phyloP scores from a whole-genome alignment of 805 yeast species.

The Zygoascus flipseniorum region DNA sequence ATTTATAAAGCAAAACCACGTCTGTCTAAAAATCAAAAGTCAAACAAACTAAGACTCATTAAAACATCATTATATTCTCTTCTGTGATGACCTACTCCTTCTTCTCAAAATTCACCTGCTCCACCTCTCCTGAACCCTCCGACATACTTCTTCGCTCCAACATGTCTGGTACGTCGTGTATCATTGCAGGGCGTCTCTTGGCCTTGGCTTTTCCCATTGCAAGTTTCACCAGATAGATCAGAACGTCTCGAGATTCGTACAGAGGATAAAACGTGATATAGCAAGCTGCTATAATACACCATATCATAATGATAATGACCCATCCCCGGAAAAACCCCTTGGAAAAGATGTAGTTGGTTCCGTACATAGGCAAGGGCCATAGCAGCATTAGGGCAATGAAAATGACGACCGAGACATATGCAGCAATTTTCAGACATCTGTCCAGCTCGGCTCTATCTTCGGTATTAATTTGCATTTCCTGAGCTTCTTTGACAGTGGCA shows the following conservation, averaged over 20 bases:
- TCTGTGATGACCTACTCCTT: not conserved
- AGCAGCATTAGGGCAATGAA: constrained; percentile 11
- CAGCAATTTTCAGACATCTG: constrained; percentile 6
- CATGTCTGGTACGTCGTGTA: not conserved
- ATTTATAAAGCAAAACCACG: too few species aligned
- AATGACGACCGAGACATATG: constrained; percentile 1
- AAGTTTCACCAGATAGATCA: constrained; percentile 4
- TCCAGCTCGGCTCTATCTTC: constrained; percentile 3
- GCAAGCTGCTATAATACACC: constrained; percentile 5
- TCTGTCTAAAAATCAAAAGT: not conserved
- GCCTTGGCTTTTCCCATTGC: constrained; percentile 10
- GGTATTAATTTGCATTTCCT: not conserved
- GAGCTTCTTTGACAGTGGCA: constrained; percentile 5
- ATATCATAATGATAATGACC: constrained; percentile 35
- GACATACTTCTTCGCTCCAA: not conserved
- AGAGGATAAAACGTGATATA: constrained; percentile 6
- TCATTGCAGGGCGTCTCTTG: constrained; percentile 2
- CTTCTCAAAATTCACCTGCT: not conserved
- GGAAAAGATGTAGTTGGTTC: constrained; percentile 56
- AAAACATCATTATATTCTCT: not conserved
- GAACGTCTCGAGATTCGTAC: constrained; percentile 4
- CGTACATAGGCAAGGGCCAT: constrained; percentile 59
- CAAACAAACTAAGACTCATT: not conserved
- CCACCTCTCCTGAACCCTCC: not conserved
- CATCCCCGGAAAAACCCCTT: constrained; percentile 70